These are phyloP conservation scores for Teratosphaeria epicoccoides DNA, from an alignment of 2,329 filamentous ascomycete species.

Conservation along the genomic window DNA sequence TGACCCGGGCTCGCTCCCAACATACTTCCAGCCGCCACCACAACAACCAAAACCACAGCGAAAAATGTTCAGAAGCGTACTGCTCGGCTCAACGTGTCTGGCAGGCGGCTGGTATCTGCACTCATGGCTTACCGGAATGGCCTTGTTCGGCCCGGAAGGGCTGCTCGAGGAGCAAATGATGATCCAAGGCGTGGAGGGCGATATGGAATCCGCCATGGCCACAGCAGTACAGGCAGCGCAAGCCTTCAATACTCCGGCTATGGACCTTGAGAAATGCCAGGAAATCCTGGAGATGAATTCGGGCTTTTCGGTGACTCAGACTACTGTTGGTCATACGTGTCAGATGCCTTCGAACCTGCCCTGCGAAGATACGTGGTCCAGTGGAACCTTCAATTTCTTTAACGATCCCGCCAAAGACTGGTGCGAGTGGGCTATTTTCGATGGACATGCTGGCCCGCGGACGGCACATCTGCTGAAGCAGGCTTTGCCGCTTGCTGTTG, in stretches of 20 bases:
- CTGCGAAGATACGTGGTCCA: constrained; percentile 20
- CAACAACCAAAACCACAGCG: constrained; percentile 11
- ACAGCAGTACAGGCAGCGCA: constrained; percentile 11
- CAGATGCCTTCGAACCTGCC: constrained; percentile 21
- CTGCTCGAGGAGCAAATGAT: constrained; percentile 4
- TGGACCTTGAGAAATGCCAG: constrained; percentile 14
- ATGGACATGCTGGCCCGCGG: constrained; percentile 30
- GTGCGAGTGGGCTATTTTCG: constrained; percentile 31
- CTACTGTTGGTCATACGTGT: constrained; percentile 15
- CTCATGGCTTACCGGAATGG: constrained; percentile 8
- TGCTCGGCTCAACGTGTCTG: constrained; percentile 15
- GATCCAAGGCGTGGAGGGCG: constrained; percentile 7
- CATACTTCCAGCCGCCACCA: constrained; percentile 23
- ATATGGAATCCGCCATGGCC: constrained; percentile 10
- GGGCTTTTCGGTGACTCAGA: constrained; percentile 15
- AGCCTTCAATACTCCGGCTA: constrained; percentile 10
- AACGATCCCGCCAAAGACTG: constrained; percentile 16
- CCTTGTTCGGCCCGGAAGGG: constrained; percentile 4
- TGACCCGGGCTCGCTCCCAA: constrained; percentile 13
- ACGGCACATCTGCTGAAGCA: constrained; percentile 21
- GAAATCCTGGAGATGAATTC: constrained; percentile 12
- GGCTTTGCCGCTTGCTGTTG: constrained; percentile 14
- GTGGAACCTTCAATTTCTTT: constrained; percentile 12
- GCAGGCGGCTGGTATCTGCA: constrained; percentile 12
- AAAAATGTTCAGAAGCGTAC: constrained; percentile 11